Conservation (phyloP, 2,329 filamentous ascomycete genomes). For the Apiospora rasikravindrae region DNA sequence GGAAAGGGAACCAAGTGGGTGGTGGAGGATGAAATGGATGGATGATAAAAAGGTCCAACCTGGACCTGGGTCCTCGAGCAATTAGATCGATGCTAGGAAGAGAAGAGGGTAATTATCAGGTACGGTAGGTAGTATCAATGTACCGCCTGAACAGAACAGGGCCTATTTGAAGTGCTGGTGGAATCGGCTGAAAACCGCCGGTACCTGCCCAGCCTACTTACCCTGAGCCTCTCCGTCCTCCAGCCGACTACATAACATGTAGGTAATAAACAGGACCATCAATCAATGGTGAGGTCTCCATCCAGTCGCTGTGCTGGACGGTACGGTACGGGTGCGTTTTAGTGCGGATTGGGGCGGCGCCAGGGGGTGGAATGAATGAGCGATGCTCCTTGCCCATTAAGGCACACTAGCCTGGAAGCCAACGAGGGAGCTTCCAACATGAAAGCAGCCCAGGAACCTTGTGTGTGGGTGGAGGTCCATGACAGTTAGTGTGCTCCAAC, state of each 20-base stretch:
- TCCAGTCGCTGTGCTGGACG: neutral
- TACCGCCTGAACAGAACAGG: neutral
- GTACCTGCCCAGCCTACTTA: neutral
- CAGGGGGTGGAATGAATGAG: constrained; percentile 3
- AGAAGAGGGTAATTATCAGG: neutral
- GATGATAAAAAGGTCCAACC: neutral
- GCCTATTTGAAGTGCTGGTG: neutral
- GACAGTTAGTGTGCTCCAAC: constrained; percentile 13
- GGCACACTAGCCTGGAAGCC: constrained; percentile 6
- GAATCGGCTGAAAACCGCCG: neutral
- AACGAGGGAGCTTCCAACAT: constrained; percentile 6
- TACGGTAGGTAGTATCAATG: neutral
- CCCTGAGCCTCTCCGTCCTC: too few relatives aligned
- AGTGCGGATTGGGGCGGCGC: constrained; percentile 13
- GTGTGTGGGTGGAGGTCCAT: constrained; percentile 2
- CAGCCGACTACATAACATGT: neutral
- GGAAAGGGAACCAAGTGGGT: constrained; percentile 6
- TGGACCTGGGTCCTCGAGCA: neutral
- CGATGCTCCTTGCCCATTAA: constrained; percentile 14
- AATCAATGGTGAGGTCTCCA: constrained; percentile 17
- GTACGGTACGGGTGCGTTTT: constrained; percentile 11
- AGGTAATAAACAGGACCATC: constrained; percentile 16
- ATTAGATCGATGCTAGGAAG: neutral
- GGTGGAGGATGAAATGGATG: neutral
- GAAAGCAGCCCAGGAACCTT: constrained; percentile 15